Conservation (phyloP, 2,329 filamentous ascomycete species). For the Aspergillus aculeatinus region DNA sequence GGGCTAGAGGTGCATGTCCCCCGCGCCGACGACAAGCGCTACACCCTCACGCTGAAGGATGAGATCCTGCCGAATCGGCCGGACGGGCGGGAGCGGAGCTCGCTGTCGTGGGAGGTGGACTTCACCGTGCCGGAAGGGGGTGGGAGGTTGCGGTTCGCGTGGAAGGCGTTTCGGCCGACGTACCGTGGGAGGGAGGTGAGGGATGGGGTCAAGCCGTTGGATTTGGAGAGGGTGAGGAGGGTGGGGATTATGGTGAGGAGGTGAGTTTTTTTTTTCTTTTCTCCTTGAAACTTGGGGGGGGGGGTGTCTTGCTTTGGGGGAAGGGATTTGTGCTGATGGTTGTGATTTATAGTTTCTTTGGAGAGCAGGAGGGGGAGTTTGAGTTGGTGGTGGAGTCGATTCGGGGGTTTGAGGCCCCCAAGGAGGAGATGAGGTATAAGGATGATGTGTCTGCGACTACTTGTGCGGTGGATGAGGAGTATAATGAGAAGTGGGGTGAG, state of each 20-base stretch:
- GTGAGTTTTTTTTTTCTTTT: constrained; percentile 44
- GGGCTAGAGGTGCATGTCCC: constrained; percentile 59
- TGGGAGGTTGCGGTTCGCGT: constrained; percentile 57
- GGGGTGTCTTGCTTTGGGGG: neutral
- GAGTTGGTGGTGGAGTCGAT: constrained; percentile 57
- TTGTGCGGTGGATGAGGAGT: neutral
- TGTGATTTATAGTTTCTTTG: constrained; percentile 65
- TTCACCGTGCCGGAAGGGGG: constrained; percentile 47
- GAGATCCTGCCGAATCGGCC: constrained; percentile 56
- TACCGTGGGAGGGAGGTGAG: constrained; percentile 70
- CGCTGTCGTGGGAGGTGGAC: constrained; percentile 71
- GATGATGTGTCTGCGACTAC: neutral
- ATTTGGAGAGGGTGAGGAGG: constrained; percentile 61
- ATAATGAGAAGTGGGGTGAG: neutral
- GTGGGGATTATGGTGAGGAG: constrained; percentile 80
- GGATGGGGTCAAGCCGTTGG: constrained; percentile 60
- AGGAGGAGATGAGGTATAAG: neutral
- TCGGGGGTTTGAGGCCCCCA: constrained; percentile 41
- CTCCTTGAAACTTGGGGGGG: neutral
- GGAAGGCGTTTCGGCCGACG: constrained; percentile 66
- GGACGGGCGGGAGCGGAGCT: constrained; percentile 68
- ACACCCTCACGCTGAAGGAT: constrained; percentile 75
- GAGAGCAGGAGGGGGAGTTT: constrained; percentile 68
- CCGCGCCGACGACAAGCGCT: constrained; percentile 61
- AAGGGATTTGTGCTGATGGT: constrained; percentile 13